These are phyloP conservation scores for Moesziomyces globuligerus DNA, from an alignment of 1,284 basidiomycete species.

Conservation along the genomic window DNA sequence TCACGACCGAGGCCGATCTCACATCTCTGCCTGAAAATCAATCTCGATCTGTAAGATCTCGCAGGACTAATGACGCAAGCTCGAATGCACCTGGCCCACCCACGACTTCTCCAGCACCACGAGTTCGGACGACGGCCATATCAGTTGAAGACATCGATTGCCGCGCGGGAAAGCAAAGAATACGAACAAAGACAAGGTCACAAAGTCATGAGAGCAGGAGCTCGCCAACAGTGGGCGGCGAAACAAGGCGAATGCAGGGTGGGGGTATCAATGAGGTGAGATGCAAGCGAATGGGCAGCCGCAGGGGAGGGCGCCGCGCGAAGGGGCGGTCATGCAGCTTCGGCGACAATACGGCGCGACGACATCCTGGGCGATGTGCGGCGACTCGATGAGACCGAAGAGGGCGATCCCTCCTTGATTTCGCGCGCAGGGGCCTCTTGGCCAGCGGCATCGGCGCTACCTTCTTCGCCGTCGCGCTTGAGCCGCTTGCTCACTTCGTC, in stretches of 20 bases:
- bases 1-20: too few relatives aligned
- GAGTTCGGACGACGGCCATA: too few relatives aligned
- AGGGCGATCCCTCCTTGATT: constrained; percentile 28
- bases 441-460: constrained; percentile 1
- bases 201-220: too few relatives aligned
- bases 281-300: neutral
- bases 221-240: neutral
- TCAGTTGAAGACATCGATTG: neutral
- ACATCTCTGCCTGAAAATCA: too few relatives aligned
- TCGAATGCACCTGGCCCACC: too few relatives aligned
- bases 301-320: neutral
- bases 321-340: constrained; percentile 9
- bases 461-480: constrained; percentile 10
- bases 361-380: constrained; percentile 46
- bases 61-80: too few relatives aligned
- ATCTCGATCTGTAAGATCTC: too few relatives aligned
- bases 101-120: too few relatives aligned
- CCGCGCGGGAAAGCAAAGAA: neutral
- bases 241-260: neutral
- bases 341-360: constrained; percentile 22
- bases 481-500: constrained; percentile 34
- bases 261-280: neutral
- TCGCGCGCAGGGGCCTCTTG: constrained; percentile 7
- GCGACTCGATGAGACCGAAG: constrained; percentile 38
- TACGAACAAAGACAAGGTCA: too few relatives aligned